Evolutionary conservation across 441 rosid species (phyloP), one percentile per base, ranked within the genome.

Genomic region (Gossypium davidsonii): DNA sequence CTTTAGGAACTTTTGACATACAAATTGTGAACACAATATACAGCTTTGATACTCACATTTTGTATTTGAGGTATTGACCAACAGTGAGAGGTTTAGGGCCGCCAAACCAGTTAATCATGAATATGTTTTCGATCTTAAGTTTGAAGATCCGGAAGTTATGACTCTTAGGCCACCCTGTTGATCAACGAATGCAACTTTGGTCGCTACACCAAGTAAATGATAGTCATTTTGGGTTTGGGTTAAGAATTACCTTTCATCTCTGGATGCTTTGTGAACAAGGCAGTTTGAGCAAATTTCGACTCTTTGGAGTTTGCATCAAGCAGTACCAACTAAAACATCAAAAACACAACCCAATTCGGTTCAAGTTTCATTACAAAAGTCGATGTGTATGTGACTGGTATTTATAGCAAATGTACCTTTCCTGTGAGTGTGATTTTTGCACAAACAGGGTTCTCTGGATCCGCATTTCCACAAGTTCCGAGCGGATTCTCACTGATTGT

Each of bases 351-450:
- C 20, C 26, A 51, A 31, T 44, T 64, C 10, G 46, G 56, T 62
- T 15, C 23, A 62, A 48, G 59, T 28, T 31, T 9, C 20, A 44
- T 21, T 20, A 2, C 28, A 48, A 64, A 42, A n/a, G 44, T 39
- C 18, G 2, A 37, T 37, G 42, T 37, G 42, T 37, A 2, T 37
- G 42, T 37, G 42, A 37, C 42, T 37, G 42, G 42, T 37, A 3
- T 25, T 48, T 70, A 61, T 52, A 26, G 67, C 34, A 37, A 71
- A 20, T 28, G 1, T 68, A 94, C 97, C 92, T 85, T 87, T 77
- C 98, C 98, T 3, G 97, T 90, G 68, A 94, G 87, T 9, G 96
- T 92, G 70, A 94, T 84, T 81, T 94, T 94, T 10, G 97, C 91
- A 76, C 97, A 92, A 59, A 84, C 71, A 20, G 98, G 97, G 72